These are phyloP conservation scores for Cryptosporidium sp. DNA, from an alignment of 169 alveolate species.

Conservation along the genomic window DNA sequence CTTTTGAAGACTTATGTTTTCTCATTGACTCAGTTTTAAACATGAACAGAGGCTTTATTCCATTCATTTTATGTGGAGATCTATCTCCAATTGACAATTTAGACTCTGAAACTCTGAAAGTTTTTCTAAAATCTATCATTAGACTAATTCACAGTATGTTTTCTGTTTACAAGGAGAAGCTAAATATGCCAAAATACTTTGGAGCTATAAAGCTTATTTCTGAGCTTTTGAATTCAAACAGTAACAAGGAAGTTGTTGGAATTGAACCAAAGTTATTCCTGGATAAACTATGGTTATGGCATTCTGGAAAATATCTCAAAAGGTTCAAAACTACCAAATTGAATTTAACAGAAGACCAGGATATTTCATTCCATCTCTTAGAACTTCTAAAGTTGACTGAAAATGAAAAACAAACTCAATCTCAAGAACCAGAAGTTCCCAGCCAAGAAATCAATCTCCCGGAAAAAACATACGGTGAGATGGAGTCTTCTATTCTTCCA, in stretches of 20 bases:
- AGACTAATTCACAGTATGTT: not conserved
- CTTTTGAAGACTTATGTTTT: not conserved
- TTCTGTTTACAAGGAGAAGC: not conserved
- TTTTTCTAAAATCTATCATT: constrained; percentile 6
- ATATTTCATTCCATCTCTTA: not conserved
- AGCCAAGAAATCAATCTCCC: not conserved
- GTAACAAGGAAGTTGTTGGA: not conserved
- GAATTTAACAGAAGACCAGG: not conserved
- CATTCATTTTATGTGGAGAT: constrained; percentile 40
- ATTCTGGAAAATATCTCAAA: constrained; percentile 10
- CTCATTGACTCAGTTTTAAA: constrained; percentile 36
- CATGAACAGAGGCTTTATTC: constrained; percentile 39
- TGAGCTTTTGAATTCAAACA: not conserved
- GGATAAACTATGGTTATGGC: constrained; percentile 27
- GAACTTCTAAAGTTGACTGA: not conserved
- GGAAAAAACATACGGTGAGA: constrained; percentile 33
- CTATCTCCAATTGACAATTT: constrained; percentile 44
- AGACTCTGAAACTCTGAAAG: not conserved
- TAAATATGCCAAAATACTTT: not conserved
- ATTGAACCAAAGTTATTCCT: not conserved
- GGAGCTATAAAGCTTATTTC: constrained; percentile 2
- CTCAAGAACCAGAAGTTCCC: not conserved
- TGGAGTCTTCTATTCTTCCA: constrained; percentile 65
- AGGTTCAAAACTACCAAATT: not conserved
- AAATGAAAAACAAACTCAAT: not conserved